Conservation (phyloP, 192 early-diverging fungal genomes). For the Radiomyces spectabilis region DNA sequence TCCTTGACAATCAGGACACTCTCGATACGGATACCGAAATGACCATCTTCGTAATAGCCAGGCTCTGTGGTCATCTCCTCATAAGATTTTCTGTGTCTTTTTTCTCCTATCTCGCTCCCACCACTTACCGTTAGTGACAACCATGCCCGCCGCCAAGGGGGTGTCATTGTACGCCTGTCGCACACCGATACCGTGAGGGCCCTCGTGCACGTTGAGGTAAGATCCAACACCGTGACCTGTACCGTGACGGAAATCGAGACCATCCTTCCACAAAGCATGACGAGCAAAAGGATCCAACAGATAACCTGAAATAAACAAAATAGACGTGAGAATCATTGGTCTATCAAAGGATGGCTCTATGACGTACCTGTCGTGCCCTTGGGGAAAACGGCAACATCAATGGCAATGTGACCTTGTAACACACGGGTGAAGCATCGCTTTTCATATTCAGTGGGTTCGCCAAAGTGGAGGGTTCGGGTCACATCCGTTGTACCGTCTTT, state of each 20-base stretch:
- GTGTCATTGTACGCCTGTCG: constrained; percentile 67
- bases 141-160: constrained; percentile 85
- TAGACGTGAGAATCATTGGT: no score
- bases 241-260: constrained; percentile 94
- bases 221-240: constrained; percentile 97
- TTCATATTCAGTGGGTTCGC: constrained; percentile 73
- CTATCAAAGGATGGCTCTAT: no score
- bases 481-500: constrained; percentile 94
- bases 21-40: constrained; percentile 97
- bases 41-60: constrained; percentile 95
- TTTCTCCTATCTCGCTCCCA: not conserved
- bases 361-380: constrained; percentile 54
- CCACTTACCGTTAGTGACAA: constrained; percentile 74
- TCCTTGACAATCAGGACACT: constrained; percentile 82
- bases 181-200: constrained; percentile 89
- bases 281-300: constrained; percentile 87
- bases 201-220: constrained; percentile 93
- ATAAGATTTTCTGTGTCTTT: not conserved
- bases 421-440: constrained; percentile 95
- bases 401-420: constrained; percentile 93
- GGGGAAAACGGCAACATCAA: constrained; percentile 88
- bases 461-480: constrained; percentile 93
- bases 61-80: constrained; percentile 50
- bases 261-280: constrained; percentile 80
- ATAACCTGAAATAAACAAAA: constrained; percentile 48